Conservation (phyloP, 306 rosid genomes). For the Potentilla sterilis region DNA sequence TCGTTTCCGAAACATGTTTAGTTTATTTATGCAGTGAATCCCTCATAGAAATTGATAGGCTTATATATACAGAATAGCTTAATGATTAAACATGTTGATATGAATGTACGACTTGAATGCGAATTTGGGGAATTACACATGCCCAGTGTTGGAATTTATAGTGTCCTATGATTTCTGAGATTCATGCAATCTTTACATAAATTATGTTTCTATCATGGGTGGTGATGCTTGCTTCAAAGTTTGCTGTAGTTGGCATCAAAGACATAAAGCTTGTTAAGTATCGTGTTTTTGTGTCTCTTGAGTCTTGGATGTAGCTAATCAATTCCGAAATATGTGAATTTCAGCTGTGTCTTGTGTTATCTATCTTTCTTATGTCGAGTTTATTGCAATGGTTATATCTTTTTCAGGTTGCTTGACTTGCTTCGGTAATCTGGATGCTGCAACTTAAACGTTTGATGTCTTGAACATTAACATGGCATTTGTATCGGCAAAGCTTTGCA, state of each 20-base stretch:
- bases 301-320: not conserved
- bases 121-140: no score
- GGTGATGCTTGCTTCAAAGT: not conserved
- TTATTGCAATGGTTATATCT: not conserved
- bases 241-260: not conserved
- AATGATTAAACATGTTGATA: not conserved
- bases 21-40: not conserved
- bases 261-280: not conserved
- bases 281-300: not conserved
- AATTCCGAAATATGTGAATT: not conserved
- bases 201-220: no score
- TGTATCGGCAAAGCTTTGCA: slow-evolving; percentile 29
- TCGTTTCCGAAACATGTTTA: no score
- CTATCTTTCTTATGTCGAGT: not conserved
- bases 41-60: not conserved
- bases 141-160: no score
- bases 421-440: not conserved
- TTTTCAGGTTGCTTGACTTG: not conserved
- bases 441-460: not conserved
- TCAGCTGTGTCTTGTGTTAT: not conserved
- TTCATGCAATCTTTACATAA: not conserved
- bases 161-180: not conserved
- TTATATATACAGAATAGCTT: no score
- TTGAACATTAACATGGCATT: slow-evolving; percentile 25
- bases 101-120: not conserved